These are phyloP conservation scores for Eragrostis nindensis DNA, from an alignment of 176 grass and related monocot species.

Conservation along the genomic window DNA sequence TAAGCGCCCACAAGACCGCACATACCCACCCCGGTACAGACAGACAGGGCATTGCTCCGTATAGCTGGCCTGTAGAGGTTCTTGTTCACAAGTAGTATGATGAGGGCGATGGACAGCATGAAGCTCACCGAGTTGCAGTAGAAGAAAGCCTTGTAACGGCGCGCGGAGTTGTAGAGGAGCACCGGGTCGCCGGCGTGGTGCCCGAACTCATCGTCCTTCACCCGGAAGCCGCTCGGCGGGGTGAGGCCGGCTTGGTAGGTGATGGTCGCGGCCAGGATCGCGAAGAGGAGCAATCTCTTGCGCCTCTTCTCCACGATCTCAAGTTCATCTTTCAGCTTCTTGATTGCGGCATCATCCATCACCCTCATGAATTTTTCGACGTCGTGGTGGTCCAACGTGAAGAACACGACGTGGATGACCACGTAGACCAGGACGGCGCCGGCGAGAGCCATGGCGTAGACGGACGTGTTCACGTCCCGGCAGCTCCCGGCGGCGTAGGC, in stretches of 20 bases:
- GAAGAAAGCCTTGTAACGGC: slow-evolving; percentile 37
- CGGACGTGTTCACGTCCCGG: neutral
- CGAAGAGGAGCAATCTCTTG: slow-evolving; percentile 34
- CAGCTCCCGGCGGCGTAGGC: slow-evolving; percentile 41
- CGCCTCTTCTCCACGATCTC: neutral
- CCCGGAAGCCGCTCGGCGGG: slow-evolving; percentile 15
- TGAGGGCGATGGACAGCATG: slow-evolving; percentile 35
- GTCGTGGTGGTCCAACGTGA: neutral
- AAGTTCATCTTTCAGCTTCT: neutral
- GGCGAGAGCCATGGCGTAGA: slow-evolving; percentile 23
- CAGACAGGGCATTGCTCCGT: slow-evolving; percentile 9
- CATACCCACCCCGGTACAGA: neutral
- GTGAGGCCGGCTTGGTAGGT: slow-evolving; percentile 47
- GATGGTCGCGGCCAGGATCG: slow-evolving; percentile 13
- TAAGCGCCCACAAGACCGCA: neutral
- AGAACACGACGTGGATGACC: neutral
- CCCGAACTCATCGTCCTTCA: neutral
- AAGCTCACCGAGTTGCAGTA: slow-evolving; percentile 49
- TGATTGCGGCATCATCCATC: neutral
- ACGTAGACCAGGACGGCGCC: slow-evolving; percentile 2
- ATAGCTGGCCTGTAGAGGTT: slow-evolving; percentile 12
- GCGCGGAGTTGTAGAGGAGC: neutral
- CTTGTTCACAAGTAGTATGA: slow-evolving; percentile 33
- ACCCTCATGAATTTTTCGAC: no score
- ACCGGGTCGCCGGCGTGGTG: neutral